A percentile compares a stretch with the other conserved stretches of the same genome.
These are phyloP conservation scores for Phaseolus coccineus DNA, from an alignment of 331 rosid species.

Conservation along the genomic window DNA sequence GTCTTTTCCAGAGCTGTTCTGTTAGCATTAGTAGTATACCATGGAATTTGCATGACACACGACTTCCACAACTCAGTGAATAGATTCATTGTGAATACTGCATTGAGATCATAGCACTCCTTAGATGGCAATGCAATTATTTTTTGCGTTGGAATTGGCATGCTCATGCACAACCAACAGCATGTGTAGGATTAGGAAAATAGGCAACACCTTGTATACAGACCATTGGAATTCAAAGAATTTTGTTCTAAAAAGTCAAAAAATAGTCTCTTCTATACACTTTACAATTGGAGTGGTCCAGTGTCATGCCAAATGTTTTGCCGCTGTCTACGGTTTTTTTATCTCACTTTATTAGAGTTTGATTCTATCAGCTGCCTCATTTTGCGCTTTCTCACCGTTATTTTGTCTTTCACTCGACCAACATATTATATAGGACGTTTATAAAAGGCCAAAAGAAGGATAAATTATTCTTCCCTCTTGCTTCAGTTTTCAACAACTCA, in stretches of 20 bases:
- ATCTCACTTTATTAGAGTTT: background rate
- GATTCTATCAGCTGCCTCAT: background rate
- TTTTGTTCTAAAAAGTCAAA: background rate
- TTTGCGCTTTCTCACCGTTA: slow-evolving; percentile 28
- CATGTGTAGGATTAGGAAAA: slow-evolving; percentile 33
- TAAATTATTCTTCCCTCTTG: background rate
- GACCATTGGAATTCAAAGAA: slow-evolving; percentile 26
- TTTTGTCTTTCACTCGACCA: slow-evolving; percentile 4
- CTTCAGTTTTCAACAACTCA: slow-evolving; percentile 2
- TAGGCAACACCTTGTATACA: slow-evolving; percentile 35
- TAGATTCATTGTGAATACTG: background rate
- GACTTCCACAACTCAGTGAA: background rate
- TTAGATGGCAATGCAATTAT: slow-evolving; percentile 20
- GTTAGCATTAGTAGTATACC: slow-evolving; percentile 54
- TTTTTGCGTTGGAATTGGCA: slow-evolving; percentile 6
- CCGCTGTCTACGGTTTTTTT: slow-evolving; percentile 25
- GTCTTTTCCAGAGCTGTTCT: slow-evolving; percentile 88
- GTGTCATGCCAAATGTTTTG: slow-evolving; percentile 17
- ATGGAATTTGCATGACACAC: background rate
- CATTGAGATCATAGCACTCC: slow-evolving; percentile 12
- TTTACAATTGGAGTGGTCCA: background rate
- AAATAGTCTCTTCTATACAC: background rate
- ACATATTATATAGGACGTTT: background rate
- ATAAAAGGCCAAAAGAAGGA: background rate
- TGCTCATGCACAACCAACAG: slow-evolving; percentile 39